A percentile compares a stretch with the other conserved stretches of the same genome.
Evolutionary conservation across 495 filamentous ascomycete genomes (phyloP).

Genomic region (Hypomontagnella monticulosa): DNA sequence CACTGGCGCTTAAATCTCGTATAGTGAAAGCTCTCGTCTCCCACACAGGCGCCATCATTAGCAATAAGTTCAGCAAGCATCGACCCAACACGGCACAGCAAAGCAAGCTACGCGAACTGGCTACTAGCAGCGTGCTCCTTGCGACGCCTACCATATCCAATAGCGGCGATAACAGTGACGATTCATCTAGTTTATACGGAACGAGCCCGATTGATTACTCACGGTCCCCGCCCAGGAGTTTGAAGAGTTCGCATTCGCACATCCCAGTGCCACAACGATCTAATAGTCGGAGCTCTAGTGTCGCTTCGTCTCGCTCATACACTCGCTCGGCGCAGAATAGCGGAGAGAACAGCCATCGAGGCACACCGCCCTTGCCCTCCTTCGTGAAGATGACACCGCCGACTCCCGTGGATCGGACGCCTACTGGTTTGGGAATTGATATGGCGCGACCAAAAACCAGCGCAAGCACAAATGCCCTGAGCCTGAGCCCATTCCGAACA

Average conservation of each 20-base stretch:
- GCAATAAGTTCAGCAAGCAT: conserved; percentile 94
- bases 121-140: conserved; percentile 66
- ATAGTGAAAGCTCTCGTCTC: conserved; percentile 94
- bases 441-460: conserved; percentile 43
- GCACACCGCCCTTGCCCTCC: conserved; percentile 42
- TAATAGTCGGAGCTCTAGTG: conserved; percentile 57
- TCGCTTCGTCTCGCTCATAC: conserved; percentile 56
- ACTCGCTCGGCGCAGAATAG: conserved; percentile 22
- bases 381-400: conserved; percentile 56
- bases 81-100: conserved; percentile 80
- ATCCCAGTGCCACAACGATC: conserved; percentile 50
- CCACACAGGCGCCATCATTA: conserved; percentile 94
- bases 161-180: conserved; percentile 57
- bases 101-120: conserved; percentile 81
- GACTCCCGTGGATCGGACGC: conserved; percentile 46
- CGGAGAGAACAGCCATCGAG: conserved; percentile 24
- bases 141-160: conserved; percentile 50
- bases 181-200: conserved; percentile 58
- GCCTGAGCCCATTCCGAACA: conserved; percentile 34
- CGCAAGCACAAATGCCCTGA: conserved; percentile 33
- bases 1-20: conserved; percentile 89
- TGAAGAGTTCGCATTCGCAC: conserved; percentile 52
- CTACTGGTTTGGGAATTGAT: conserved; percentile 44
- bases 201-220: conserved; percentile 61
- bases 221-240: conserved; percentile 57